A percentile compares a stretch with the other conserved stretches of the same genome.
These are phyloP conservation scores for Cladosporium sp. DNA, from an alignment of 2,329 filamentous ascomycete species.

Conservation along the genomic window DNA sequence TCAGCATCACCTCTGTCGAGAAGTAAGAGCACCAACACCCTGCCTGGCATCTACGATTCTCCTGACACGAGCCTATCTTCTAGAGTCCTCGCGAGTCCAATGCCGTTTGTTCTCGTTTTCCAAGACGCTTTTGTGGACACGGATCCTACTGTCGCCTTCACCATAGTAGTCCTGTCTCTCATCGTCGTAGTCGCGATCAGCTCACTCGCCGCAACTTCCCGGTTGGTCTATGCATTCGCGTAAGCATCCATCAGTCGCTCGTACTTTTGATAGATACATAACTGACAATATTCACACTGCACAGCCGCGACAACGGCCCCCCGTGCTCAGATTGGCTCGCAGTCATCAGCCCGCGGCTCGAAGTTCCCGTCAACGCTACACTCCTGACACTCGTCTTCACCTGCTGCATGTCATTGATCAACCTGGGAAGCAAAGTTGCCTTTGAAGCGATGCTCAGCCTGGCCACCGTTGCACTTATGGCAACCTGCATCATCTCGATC, in stretches of 20 bases:
- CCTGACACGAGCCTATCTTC: neutral
- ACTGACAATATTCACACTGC: neutral
- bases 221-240: constrained; percentile 38
- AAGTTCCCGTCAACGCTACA: constrained; percentile 32
- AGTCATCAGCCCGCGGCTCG: constrained; percentile 26
- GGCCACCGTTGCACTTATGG: constrained; percentile 40
- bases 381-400: constrained; percentile 27
- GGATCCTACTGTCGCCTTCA: constrained; percentile 25
- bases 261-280: neutral
- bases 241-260: neutral
- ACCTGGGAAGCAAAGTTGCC: constrained; percentile 29
- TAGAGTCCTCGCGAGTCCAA: constrained; percentile 20
- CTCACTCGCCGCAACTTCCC: constrained; percentile 3
- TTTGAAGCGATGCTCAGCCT: constrained; percentile 43
- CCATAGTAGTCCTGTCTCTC: constrained; percentile 28
- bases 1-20: constrained; percentile 22
- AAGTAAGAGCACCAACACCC: neutral
- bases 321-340: constrained; percentile 26
- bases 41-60: neutral
- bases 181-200: constrained; percentile 14
- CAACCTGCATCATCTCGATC: constrained; percentile 44
- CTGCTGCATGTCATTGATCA: constrained; percentile 29
- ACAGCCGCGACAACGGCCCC: constrained; percentile 38
- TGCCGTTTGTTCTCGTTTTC: constrained; percentile 31
- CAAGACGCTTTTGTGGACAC: constrained; percentile 25